A percentile compares a stretch with the other conserved stretches of the same genome.
Evolutionary conservation across 75 land plant genomes (phyloP).

Genomic region (Pinus albicaulis): DNA sequence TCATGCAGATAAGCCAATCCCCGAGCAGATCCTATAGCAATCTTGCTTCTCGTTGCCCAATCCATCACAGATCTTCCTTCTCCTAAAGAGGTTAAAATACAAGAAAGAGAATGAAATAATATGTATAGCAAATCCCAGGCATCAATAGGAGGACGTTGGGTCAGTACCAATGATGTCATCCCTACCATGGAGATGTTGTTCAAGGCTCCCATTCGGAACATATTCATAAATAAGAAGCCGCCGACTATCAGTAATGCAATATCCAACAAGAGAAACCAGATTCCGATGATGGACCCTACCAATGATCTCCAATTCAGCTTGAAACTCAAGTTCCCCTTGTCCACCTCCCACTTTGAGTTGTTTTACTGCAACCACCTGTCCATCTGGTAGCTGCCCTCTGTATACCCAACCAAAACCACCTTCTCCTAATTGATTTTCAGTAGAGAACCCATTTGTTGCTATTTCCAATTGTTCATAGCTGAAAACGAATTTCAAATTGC

Average conservation of each 20-base stretch:
- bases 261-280: constrained; percentile 90
- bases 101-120: not conserved
- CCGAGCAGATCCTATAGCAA: constrained; percentile 67
- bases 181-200: constrained; percentile 71
- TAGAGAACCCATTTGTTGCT: constrained; percentile 57
- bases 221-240: constrained; percentile 85
- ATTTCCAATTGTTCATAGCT: constrained; percentile 38
- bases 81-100: constrained; percentile 16
- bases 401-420: constrained; percentile 86
- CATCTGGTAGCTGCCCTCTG: constrained; percentile 65
- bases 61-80: constrained; percentile 58
- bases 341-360: constrained; percentile 76
- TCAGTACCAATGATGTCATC: not conserved
- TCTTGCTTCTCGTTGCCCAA: constrained; percentile 45
- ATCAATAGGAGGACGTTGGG: not conserved
- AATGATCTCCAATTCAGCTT: constrained; percentile 86
- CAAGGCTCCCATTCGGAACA: constrained; percentile 81
- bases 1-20: constrained; percentile 82
- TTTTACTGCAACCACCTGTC: constrained; percentile 75
- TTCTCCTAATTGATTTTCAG: constrained; percentile 44
- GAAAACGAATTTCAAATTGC: constrained; percentile 39
- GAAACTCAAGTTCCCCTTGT: constrained; percentile 89
- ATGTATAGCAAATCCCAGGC: not conserved
- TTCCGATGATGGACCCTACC: constrained; percentile 87
- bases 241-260: constrained; percentile 62